Conservation (phyloP, 2,329 filamentous ascomycete genomes). For the Verticillium nubilum region DNA sequence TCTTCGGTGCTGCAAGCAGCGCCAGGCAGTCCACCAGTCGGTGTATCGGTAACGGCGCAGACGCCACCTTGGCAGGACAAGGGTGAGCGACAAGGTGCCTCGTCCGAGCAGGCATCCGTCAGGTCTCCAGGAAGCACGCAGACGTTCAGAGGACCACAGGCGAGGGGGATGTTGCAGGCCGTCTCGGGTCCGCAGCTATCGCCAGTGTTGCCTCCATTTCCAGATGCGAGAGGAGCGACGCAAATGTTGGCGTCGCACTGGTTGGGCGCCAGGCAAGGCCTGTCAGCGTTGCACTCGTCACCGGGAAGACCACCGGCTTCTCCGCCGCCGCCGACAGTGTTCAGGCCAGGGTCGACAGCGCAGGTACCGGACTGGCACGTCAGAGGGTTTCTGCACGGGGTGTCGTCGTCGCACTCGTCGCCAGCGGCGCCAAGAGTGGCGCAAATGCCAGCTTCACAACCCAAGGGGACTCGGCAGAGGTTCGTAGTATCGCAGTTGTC, state of each 20-base stretch:
- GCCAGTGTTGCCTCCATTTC: background rate
- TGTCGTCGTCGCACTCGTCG: background rate
- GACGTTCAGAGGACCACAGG: background rate
- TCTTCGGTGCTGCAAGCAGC: background rate
- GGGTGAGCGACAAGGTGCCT: background rate
- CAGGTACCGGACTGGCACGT: background rate
- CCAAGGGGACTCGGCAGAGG: background rate
- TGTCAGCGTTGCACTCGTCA: background rate
- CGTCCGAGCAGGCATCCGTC: background rate
- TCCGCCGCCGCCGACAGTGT: background rate
- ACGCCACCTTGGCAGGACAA: background rate
- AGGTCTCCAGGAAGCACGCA: background rate
- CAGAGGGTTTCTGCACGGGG: background rate
- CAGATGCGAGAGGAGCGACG: background rate
- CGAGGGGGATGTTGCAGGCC: background rate
- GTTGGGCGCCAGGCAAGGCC: background rate
- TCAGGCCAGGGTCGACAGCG: background rate
- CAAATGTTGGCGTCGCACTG: background rate
- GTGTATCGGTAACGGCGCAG: background rate
- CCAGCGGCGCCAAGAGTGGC: background rate
- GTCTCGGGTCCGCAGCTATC: background rate
- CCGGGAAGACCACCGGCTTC: background rate
- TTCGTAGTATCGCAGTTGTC: background rate
- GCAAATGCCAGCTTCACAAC: background rate
- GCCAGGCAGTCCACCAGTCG: too few relatives aligned